phyloP scores from a whole-genome alignment of 2,329 filamentous ascomycete genomes.

The Diplodia sapinea region DNA sequence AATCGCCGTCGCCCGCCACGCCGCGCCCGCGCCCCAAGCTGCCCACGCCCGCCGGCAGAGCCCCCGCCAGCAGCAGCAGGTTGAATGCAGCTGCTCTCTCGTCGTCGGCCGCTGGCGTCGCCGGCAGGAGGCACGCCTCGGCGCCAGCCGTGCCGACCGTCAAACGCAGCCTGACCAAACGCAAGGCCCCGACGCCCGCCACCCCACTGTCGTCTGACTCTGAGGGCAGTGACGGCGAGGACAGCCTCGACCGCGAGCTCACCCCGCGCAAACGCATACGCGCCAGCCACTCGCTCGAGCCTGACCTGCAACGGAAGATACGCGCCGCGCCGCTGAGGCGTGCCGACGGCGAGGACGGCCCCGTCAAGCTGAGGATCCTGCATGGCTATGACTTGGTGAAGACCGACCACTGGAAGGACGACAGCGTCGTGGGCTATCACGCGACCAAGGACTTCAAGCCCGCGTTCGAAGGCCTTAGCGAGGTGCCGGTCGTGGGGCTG shows the following conservation, averaged over 20 bases:
- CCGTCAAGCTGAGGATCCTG: constrained; percentile 40
- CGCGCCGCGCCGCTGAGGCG: constrained; percentile 32
- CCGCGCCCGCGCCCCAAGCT: constrained; percentile 28
- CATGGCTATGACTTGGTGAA: constrained; percentile 52
- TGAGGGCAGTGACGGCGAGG: constrained; percentile 28
- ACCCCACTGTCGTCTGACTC: constrained; percentile 26
- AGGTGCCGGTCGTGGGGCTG: constrained; percentile 64
- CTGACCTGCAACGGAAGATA: constrained; percentile 44
- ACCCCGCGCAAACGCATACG: constrained; percentile 42
- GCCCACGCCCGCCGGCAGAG: constrained; percentile 25
- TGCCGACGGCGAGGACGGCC: constrained; percentile 33
- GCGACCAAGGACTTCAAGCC: constrained; percentile 56
- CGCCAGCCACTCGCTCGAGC: constrained; percentile 47
- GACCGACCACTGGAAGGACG: constrained; percentile 40
- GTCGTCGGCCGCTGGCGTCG: constrained; percentile 14
- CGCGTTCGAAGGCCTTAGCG: constrained; percentile 54
- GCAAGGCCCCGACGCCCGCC: constrained; percentile 30
- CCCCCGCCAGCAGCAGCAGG: constrained; percentile 4
- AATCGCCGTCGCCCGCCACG: constrained; percentile 10
- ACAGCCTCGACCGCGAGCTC: constrained; percentile 21
- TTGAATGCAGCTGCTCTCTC: constrained; percentile 18
- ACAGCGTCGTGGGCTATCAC: constrained; percentile 23
- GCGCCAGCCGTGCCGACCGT: constrained; percentile 11
- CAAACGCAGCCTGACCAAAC: constrained; percentile 26
- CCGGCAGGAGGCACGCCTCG: constrained; percentile 17